Evolutionary conservation across 2,329 filamentous ascomycete species (phyloP), one percentile per base, ranked within the genome.

Genomic region (Anthostomella pinea): DNA sequence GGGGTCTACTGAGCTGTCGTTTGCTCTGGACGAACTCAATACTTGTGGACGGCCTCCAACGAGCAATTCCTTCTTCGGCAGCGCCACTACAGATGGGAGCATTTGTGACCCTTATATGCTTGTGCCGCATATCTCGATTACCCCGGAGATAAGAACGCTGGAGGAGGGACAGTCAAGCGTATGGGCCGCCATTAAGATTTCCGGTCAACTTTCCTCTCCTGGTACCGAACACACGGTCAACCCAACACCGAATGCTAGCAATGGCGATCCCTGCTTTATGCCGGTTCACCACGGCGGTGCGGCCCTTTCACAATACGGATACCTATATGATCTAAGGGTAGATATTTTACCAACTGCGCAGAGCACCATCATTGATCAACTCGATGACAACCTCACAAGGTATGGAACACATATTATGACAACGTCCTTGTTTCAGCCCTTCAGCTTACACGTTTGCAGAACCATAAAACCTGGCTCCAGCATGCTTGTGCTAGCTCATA

Each of bases 141-240:
- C 62, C 0, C 63, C 71, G 2, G 69, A 73, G 31, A 51, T 59
- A 5, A 57, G 54, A 5, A 51, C 59, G 1, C 49, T 69, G 1
- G 53, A 60, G 5, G 54, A 60, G 23, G 59, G 54, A 3, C 51
- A 53, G 23, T 50, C 55, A 20, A 57, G 47, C 8, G 44, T 75
- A n/a, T 77, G 69, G 73, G 67, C 61, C 2, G 69, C 71, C 3
- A 60, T 77, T 33, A 67, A 77, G 51, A 48, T 77, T 23, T 68
- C 62, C 10, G 63, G 65, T 7, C 65, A 65, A 29, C 43, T 69
- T 5, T 63, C 56, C 30, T 52, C 48, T 33, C 54, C 54, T 8
- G 43, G 20, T 26, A 24, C 15, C 8, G 20, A 44, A 13, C 28
- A 40, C 10, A 33, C 37, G 26, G 27, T 23, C 19, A 20, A 36